Evolutionary conservation across 768 basidiomycete genomes (phyloP), one percentile per base, ranked within the genome.

Genomic region (Porphyrellus cyaneotinctus): DNA sequence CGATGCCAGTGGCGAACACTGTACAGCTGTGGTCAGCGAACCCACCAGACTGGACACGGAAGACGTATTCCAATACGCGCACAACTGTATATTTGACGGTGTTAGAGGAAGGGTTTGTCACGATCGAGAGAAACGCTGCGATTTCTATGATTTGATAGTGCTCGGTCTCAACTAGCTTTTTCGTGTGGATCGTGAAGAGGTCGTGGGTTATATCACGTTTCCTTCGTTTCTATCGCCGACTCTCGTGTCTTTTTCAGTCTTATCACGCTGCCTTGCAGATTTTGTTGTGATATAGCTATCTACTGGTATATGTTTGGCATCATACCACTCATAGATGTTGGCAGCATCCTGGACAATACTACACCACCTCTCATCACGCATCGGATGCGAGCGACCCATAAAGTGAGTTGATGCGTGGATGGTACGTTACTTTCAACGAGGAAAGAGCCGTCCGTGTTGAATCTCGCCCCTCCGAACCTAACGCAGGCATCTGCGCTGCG

Each of bases 81-180:
- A 41, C 20, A 37, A 30, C 31, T 41, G 48, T 13, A 41, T 53
- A 24, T 64, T 63, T 14, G 62, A 64, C 36, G 62, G 56, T 4
- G 30, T 55, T 33, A 49, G 58, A 49, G 62, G 62, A 43, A 60
- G 62, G 31, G 26, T 64, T 28, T 64, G 62, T 23, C 51, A 55
- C 28, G 39, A 49, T 30, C 23, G 17, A 31, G n/a, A 35, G 4
- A 37, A 8, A 11, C 22, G 39, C 14, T 28, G 26, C 35, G 14
- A 36, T 17, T 47, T 23, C 7, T 47, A 23, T 24, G 60, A 58
- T 28, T 43, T 63, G 43, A 17, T 53, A 30, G 62, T 63, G 26
- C 51, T 61, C 11, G 33, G 18, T 38, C 47, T 63, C 43, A 52
- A 47, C 38, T 62, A 57, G 41, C n/a, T 12, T 30, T 22, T 37